These are phyloP conservation scores for Thalassiosira allenii DNA, from an alignment of 352 stramenopile species.

Conservation along the genomic window DNA sequence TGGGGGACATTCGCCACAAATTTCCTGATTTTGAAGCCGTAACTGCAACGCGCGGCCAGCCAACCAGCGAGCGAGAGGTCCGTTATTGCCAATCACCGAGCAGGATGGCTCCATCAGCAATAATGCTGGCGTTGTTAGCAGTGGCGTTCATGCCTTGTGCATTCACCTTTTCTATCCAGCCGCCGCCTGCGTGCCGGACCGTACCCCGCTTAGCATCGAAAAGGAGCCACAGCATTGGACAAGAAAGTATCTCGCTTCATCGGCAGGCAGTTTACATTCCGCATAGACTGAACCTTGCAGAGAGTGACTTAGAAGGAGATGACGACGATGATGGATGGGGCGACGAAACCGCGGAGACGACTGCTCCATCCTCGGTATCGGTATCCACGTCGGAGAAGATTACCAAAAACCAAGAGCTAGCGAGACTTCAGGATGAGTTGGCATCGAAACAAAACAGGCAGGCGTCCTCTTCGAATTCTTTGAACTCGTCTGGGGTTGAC, in stretches of 20 bases:
- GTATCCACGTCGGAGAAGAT: conserved; percentile 4
- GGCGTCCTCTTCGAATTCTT: neutral
- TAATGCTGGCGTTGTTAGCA: neutral
- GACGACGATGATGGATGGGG: conserved; percentile 22
- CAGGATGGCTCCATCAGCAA: neutral
- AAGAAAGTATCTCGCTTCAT: neutral
- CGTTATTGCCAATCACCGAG: no score
- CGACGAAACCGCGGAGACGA: neutral
- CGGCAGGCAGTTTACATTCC: neutral
- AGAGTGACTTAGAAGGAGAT: neutral
- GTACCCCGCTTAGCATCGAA: no score
- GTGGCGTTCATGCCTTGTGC: conserved; percentile 1
- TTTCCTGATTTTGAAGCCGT: no score
- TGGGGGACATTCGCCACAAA: no score
- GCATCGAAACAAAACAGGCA: conserved; percentile 10
- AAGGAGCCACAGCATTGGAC: no score
- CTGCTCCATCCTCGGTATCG: no score
- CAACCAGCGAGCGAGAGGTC: no score
- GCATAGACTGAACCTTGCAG: neutral
- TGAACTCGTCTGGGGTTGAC: neutral
- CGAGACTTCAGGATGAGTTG: conserved; percentile 21
- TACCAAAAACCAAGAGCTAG: conserved; percentile 36
- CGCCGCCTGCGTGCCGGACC: neutral
- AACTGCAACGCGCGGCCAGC: no score
- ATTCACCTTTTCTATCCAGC: neutral